phyloP scores from a whole-genome alignment of 148 eudicot genomes.

The Chenopodium suecicum region DNA sequence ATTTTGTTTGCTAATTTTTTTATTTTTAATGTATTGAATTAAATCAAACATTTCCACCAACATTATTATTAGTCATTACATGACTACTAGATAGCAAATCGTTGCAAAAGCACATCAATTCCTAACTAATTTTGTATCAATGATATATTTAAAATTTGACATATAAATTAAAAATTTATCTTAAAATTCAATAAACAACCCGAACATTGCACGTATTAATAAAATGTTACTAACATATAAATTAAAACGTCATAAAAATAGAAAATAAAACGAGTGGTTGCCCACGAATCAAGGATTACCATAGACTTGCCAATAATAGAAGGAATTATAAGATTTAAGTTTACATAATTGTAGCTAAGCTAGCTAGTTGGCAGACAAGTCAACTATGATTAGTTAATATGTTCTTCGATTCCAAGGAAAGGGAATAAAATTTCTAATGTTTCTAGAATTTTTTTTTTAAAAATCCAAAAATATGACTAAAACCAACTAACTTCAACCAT shows the following conservation, averaged over 20 bases:
- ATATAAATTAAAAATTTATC: too few relatives aligned
- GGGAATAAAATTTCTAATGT: background rate
- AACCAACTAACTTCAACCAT: background rate
- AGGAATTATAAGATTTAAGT: background rate
- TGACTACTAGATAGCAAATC: too few relatives aligned
- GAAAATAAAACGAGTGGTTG: background rate
- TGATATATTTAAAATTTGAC: too few relatives aligned
- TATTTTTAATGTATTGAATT: too few relatives aligned
- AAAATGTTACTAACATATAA: too few relatives aligned
- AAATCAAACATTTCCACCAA: too few relatives aligned
- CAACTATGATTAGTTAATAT: slow-evolving; percentile 2
- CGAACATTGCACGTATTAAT: too few relatives aligned
- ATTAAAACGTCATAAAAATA: background rate
- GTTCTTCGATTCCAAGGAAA: background rate
- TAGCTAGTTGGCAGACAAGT: background rate
- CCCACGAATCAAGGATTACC: background rate
- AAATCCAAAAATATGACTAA: background rate
- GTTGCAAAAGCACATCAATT: too few relatives aligned
- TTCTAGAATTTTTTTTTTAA: background rate
- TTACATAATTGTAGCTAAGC: background rate
- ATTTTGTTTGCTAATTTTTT: too few relatives aligned
- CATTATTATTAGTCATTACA: too few relatives aligned
- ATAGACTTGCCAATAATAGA: background rate
- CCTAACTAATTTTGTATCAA: too few relatives aligned
- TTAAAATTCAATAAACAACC: too few relatives aligned